Evolutionary conservation across 495 filamentous ascomycete species (phyloP), one percentile per base, ranked within the genome.

Genomic region (Talaromyces ruber): DNA sequence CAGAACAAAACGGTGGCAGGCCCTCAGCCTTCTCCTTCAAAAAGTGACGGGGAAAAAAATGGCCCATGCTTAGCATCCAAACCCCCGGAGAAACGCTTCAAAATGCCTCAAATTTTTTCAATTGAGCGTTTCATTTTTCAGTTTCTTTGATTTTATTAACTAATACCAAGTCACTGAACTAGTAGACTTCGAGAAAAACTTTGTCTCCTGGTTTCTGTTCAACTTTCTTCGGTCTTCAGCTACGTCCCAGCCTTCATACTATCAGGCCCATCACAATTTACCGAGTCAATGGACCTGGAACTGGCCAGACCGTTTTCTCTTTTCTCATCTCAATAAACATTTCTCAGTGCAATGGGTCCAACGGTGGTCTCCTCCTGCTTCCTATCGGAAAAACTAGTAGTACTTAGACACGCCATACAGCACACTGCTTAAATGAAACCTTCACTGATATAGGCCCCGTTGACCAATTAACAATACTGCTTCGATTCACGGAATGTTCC

Each of bases 101-200:
- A 29, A 57, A 57, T 57, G 54, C 34, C 54, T 57, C 54, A 34
- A 21, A 8, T 26, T 54, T 54, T 22, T 53, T 53, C 50, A 53
- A 28, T 24, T 30, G n/a, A 30, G 54, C 29, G 54, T 57, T 57
- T 57, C 54, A 57, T 28, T 22, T 57, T 39, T 28, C 9, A 14
- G 25, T 3, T 53, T 28, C 50, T 26, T 14, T 6, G 21, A 53
- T 28, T 11, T 25, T 53, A 6, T 28, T n/a, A n/a, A n/a, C n/a
- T n/a, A n/a, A n/a, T n/a, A n/a, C n/a, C 18, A 26, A 9, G 50
- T 53, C 24, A 14, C 14, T 53, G n/a, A n/a, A n/a, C n/a, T n/a
- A n/a, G n/a, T n/a, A 7, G 50, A 24, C 21, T 25, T 21, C 2
- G 12, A 28, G 50, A 47, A 47, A 18, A 18, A 7, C n/a, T 47